Base-by-base conservation (phyloP, 2,329 filamentous ascomycete species). In the Metarhizium robertsii region DNA sequence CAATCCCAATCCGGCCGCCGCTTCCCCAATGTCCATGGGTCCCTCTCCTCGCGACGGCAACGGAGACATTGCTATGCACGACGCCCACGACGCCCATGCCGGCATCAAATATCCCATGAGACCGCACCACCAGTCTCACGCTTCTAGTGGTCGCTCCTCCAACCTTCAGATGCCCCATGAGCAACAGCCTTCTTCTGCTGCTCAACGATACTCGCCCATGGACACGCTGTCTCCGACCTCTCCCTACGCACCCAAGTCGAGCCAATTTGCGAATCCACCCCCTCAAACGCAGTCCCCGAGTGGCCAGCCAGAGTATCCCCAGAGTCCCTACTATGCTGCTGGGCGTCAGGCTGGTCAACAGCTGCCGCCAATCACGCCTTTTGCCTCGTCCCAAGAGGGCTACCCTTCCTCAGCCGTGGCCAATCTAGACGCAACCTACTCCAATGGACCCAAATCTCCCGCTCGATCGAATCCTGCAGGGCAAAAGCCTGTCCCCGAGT, bases 191-290 rank as follows among this genome's bases (percentile, higher is more conserved):
- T 94, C 90, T 47, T 80, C 89, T 52, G 90, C 90, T 56, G 89
- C 91, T 57, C 89, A 95, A 70, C 85, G 92, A 67, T 97, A 97
- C 73, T 97, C 92, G 50, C 94, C 92, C 60, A 96, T 96, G 92
- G 92, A 96, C 69, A 82, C 84, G 16, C 76, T 95, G 58, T 90
- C 91, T 58, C 89, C 91, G 45, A 84, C 86, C 38, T 87, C 88
- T 55, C 85, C 90, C 38, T 95, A 95, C 73, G 80, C 83, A 49
- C 67, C 79, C 74, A 73, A 88, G 76, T 69, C 82, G 77, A 79
- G 71, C 67, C 74, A 87, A 75, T 76, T 78, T 69, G 64, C 75
- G 62, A 71, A 75, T 68, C 71, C 79, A 62, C 70, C 79, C 63
- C 67, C 75, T 63, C 77, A 81, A 62, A 84, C 89, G 58, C 88